phyloP scores from a whole-genome alignment of 2,329 filamentous ascomycete genomes.

The Fusarium ramigenum region DNA sequence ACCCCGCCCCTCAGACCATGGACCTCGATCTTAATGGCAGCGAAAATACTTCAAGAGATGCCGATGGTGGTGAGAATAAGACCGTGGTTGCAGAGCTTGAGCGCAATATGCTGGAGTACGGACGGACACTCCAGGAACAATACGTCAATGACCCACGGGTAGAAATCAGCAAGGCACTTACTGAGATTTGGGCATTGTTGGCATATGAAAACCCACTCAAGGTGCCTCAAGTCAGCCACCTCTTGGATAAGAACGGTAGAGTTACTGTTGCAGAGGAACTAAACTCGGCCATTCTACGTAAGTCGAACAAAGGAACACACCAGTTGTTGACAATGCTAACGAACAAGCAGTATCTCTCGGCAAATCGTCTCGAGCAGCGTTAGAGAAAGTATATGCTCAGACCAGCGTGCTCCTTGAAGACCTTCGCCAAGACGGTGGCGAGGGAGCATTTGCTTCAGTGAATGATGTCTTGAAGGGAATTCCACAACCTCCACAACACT shows the following conservation, averaged over 20 bases:
- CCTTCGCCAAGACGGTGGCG: constrained; percentile 79
- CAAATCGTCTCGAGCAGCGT: constrained; percentile 84
- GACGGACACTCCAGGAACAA: constrained; percentile 79
- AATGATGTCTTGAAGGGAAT: constrained; percentile 60
- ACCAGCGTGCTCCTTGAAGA: constrained; percentile 87
- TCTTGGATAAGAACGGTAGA: constrained; percentile 80
- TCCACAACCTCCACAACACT: constrained; percentile 50
- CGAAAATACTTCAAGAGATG: constrained; percentile 56
- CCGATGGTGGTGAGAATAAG: constrained; percentile 55
- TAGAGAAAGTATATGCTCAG: constrained; percentile 88
- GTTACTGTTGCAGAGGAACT: constrained; percentile 89
- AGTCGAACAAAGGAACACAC: constrained; percentile 47
- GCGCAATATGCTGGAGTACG: constrained; percentile 78
- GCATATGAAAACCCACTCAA: constrained; percentile 85
- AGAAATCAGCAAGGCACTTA: constrained; percentile 77
- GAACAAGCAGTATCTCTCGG: constrained; percentile 77
- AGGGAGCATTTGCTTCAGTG: constrained; percentile 81
- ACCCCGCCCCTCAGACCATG: constrained; percentile 59
- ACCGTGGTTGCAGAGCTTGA: constrained; percentile 61
- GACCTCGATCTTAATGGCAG: constrained; percentile 63
- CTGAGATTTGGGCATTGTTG: constrained; percentile 87
- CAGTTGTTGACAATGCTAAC: constrained; percentile 28
- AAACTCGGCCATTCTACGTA: constrained; percentile 91
- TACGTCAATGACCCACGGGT: constrained; percentile 76
- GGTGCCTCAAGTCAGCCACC: constrained; percentile 76